Percentiles rank a stretch among this genome's conserved stretches.
Conservation (phyloP, 345 rosid species). For the Durio zibethinus region DNA sequence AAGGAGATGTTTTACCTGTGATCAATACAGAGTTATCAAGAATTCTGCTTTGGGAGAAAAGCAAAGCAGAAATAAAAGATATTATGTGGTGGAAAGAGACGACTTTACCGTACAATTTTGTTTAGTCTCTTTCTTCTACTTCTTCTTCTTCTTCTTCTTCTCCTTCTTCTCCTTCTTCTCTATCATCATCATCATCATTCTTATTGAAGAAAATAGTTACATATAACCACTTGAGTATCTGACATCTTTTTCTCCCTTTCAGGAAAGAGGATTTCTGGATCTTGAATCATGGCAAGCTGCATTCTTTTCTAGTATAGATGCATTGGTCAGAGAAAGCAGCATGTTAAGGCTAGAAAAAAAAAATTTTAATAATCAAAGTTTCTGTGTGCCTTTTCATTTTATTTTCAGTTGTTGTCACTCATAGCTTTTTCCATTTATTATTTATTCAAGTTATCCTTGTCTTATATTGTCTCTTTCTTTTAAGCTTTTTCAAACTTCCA, state of each 20-base stretch:
- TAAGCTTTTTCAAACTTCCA: not conserved
- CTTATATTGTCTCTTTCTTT: not conserved
- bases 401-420: not conserved
- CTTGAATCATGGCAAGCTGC: slow-evolving; percentile 62
- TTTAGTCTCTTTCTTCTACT: not conserved
- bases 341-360: slow-evolving; percentile 70
- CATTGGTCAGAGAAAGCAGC: slow-evolving; percentile 55
- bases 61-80: slow-evolving; percentile 51
- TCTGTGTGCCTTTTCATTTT: not conserved
- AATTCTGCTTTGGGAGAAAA: slow-evolving; percentile 48
- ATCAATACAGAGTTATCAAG: slow-evolving; percentile 52
- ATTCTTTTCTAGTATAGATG: slow-evolving; percentile 52
- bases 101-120: slow-evolving; percentile 38
- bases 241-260: slow-evolving; percentile 9
- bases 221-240: not conserved
- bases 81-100: slow-evolving; percentile 59
- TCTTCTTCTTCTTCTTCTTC: not conserved
- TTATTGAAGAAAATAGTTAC: not conserved
- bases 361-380: slow-evolving; percentile 1
- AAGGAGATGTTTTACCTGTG: slow-evolving; percentile 53
- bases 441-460: not conserved
- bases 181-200: not conserved
- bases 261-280: slow-evolving; percentile 56
- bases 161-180: not conserved
- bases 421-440: not conserved